These are phyloP conservation scores for barley (Hordeum vulgare) DNA, from an alignment of 176 grass and related monocot species.

Conservation along the genomic window MorexV3_pseudomolecules_assembly NC_058518.1:349181909-349182408, in stretches of 20 bases:
- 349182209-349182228: too few relatives aligned
- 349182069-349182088: neutral
- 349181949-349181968: slow-evolving; percentile 10
- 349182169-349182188: neutral
- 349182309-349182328: too few relatives aligned
- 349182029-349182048: neutral
- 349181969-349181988: slow-evolving; percentile 3
- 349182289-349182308: too few relatives aligned
- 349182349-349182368: too few relatives aligned
- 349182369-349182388: too few relatives aligned
- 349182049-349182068: neutral
- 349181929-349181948: neutral
- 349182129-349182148: slow-evolving; percentile 5
- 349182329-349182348: too few relatives aligned
- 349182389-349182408: too few relatives aligned
- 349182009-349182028: neutral
- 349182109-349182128: neutral
- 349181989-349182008: neutral
- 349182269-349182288: too few relatives aligned
- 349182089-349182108: neutral
- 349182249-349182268: too few relatives aligned
- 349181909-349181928: too few relatives aligned
- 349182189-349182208: too few relatives aligned
- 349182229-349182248: too few relatives aligned
- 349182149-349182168: neutral